A percentile compares a stretch with the other conserved stretches of the same genome.
Evolutionary conservation across 495 filamentous ascomycete species (phyloP).

Genomic region (Alectoria sarmentosa): DNA sequence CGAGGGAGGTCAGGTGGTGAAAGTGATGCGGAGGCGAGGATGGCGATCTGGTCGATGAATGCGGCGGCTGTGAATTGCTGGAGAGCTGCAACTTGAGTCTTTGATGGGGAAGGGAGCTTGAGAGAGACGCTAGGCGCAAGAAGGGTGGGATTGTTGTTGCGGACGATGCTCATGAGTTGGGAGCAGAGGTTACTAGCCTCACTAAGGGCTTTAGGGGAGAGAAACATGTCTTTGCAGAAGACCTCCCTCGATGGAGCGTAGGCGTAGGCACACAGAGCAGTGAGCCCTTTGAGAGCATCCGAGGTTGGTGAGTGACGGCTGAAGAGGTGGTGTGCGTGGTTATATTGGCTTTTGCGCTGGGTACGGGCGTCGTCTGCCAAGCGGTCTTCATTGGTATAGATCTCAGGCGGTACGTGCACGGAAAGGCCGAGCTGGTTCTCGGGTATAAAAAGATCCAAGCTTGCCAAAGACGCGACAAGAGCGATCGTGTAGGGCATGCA

Average conservation of each 20-base stretch:
- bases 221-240: slow-evolving; percentile 77
- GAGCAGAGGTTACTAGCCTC: slow-evolving; percentile 76
- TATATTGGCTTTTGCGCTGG: slow-evolving; percentile 60
- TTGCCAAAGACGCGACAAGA: slow-evolving; percentile 80
- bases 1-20: slow-evolving; percentile 60
- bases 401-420: slow-evolving; percentile 35
- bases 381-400: slow-evolving; percentile 59
- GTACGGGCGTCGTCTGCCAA: slow-evolving; percentile 60
- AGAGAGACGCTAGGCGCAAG: slow-evolving; percentile 49
- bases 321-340: slow-evolving; percentile 68
- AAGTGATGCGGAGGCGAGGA: slow-evolving; percentile 79
- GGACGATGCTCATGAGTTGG: slow-evolving; percentile 76
- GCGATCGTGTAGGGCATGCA: slow-evolving; percentile 84
- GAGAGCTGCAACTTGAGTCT: slow-evolving; percentile 69
- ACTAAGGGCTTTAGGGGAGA: slow-evolving; percentile 74
- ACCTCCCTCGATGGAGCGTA: slow-evolving; percentile 60
- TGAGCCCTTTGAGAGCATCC: slow-evolving; percentile 87
- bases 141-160: slow-evolving; percentile 63
- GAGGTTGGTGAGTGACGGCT: slow-evolving; percentile 72
- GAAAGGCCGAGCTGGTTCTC: slow-evolving; percentile 66
- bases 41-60: slow-evolving; percentile 93
- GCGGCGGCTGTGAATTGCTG: slow-evolving; percentile 88
- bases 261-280: slow-evolving; percentile 74
- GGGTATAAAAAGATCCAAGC: slow-evolving; percentile 79
- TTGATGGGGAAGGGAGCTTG: slow-evolving; percentile 60